Base-by-base conservation (phyloP, 768 basidiomycete genomes). In the Kwoniella sp. region DNA sequence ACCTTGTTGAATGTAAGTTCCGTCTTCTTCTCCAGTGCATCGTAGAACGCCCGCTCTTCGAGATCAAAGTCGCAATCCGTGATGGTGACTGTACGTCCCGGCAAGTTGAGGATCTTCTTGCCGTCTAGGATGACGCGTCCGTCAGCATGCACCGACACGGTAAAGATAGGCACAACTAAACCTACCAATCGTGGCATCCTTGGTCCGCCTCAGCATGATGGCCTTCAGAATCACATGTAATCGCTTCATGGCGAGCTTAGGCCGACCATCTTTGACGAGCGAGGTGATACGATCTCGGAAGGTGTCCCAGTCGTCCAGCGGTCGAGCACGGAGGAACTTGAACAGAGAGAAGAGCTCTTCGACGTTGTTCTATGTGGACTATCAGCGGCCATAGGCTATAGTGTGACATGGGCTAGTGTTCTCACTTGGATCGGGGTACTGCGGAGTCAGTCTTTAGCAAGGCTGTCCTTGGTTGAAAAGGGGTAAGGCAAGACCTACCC, bases 331-430 rank as follows among this genome's bases (percentile, higher is more conserved):
- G 23, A 98, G 76, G 75, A 98, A 99, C 53, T 88, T 85, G 63
- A 98, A 80, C 28, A 98, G 78, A 3, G 90, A 87, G 69, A 82
- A 95, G 5, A 99, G 76, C 63, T 99, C 95, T 40, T 86, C 83
- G 15, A 96, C 86, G 42, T 78, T 85, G 76, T 99, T 98, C 78
- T 98, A n/a, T 37, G 3, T 6, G 44, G 0, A 47, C 42, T n/a
- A 2, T 46, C 3, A 50, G 7, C 20, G 3, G 14, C 4, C 17
- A 28, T 14, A 15, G 19, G 11, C 37, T 27, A 5, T 15, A 22
- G 33, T n/a, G 26, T 25, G 28, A 37, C 12, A 14, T 26, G 37
- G 6, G 42, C 32, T 12, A 17, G 6, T n/a, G 23, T 19, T n/a
- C 64, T 28, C 15, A 74, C 70, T 57, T 72, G 73, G 20, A 75